A percentile compares a stretch with the other conserved stretches of the same genome.
These are phyloP conservation scores for Lepidopterella palustris DNA, from an alignment of 495 filamentous ascomycete genomes.

Conservation along the genomic window DNA sequence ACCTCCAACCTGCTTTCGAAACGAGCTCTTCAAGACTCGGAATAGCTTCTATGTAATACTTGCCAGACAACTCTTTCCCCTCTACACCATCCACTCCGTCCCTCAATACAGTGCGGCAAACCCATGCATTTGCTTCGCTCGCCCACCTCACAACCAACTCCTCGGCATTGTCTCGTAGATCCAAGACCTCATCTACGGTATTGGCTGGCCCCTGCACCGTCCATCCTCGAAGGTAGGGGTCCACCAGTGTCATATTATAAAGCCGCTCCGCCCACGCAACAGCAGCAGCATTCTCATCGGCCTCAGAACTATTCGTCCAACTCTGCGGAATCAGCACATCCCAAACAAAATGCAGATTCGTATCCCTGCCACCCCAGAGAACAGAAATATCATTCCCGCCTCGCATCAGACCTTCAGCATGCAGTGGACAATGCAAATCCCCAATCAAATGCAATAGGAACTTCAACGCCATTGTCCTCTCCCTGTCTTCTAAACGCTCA, in stretches of 20 bases:
- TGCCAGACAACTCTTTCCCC: neutral
- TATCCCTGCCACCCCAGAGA: constrained; percentile 1
- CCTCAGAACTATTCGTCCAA: neutral
- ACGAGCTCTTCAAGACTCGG: neutral
- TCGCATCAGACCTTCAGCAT: constrained; percentile 6
- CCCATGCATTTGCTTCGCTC: constrained; percentile 1
- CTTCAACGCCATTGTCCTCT: constrained; percentile 38
- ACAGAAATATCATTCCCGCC: constrained; percentile 19
- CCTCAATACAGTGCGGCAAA: neutral
- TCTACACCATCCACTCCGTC: neutral
- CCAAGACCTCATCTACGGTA: neutral
- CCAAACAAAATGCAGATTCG: constrained; percentile 13
- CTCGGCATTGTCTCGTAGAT: neutral
- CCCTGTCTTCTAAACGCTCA: constrained; percentile 19
- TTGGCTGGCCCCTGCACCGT: neutral
- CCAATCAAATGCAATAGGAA: constrained; percentile 49
- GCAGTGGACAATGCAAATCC: constrained; percentile 22
- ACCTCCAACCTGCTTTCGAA: neutral
- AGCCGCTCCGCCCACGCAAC: constrained; percentile 3
- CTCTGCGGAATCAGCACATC: constrained; percentile 7
- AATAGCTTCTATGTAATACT: neutral
- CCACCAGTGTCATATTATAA: neutral
- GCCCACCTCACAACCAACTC: neutral
- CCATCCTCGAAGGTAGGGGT: neutral
- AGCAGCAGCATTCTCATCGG: neutral